Evolutionary conservation across 805 yeast species (phyloP), one percentile per base, ranked within the genome.

Genomic region (Candida taoyuanica): DNA sequence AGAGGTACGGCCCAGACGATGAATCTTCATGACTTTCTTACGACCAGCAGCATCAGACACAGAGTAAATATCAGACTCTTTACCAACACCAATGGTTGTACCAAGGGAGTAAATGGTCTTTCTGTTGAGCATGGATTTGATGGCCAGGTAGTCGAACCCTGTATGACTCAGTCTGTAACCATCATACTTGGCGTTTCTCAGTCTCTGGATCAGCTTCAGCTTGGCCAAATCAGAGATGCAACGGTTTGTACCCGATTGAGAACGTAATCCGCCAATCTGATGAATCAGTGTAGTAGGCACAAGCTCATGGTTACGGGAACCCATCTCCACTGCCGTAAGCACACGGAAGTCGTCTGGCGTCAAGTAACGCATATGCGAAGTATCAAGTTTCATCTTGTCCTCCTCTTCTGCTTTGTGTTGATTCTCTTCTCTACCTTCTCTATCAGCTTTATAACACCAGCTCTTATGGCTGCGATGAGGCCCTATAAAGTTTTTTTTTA

Each of bases 1-100:
- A 5, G 97, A 88, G 2, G 91, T 85, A 58, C 98, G 77, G 24
- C 99, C 99, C 42, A 93, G 69, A 49, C 98, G 74, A 62, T 89
- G 97, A 27, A 93, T 82, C 60, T 93, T 93, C 56, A 93, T 64
- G 14, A 89, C 96, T 51, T 76, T 74, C 37, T 76, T 74, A n/a
- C 56, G 52, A 1, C 91, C 93, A 16, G 72, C 56, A 11, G 71
- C 65, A 53, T 83, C 89, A 40, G 81, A 78, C 1, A 85, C 89
- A 11, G 89, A 73, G 60, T 83, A 87, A 53, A 93, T 89, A 65
- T 93, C 98, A 3, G 97, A 88, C 62, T 93, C 98, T 58, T 93
- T 93, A 53, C 98, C 98, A 36, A 93, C 96, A 43, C 98, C 98
- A 50, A 91, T 88, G 8, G 83, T 85, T 32, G 81, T 71, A 14